phyloP scores from a whole-genome alignment of 2,329 filamentous ascomycete genomes.

The Nigrospora osmanthi region DNA sequence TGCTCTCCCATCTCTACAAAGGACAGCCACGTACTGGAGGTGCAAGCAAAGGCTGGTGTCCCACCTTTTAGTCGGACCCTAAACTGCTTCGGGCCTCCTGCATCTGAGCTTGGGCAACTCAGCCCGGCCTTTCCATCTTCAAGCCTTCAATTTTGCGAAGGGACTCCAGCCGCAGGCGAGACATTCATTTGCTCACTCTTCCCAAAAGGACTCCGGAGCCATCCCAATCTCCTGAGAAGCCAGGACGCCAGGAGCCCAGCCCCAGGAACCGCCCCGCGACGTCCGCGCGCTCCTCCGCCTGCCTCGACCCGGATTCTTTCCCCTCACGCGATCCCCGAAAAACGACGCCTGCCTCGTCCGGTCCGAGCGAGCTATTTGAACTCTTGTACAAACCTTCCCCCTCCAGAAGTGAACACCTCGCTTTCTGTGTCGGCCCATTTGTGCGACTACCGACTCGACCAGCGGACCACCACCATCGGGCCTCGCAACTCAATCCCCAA shows the following conservation, averaged over 20 bases:
- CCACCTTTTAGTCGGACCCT: neutral
- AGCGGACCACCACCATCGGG: neutral
- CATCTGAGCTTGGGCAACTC: neutral
- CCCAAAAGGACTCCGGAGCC: neutral
- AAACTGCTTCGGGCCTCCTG: neutral
- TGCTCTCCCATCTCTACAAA: no score
- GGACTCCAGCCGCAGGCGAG: slow-evolving; percentile 1
- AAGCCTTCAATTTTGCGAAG: slow-evolving; percentile 2
- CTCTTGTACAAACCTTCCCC: neutral
- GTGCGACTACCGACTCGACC: neutral
- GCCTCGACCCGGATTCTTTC: neutral
- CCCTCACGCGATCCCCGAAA: neutral
- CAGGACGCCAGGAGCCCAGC: no score
- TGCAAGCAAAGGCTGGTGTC: no score
- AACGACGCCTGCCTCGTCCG: neutral
- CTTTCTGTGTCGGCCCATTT: neutral
- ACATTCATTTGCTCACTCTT: neutral
- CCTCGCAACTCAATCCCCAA: neutral
- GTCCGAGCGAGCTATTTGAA: neutral
- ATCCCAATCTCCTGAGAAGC: no score
- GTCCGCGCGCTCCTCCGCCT: no score
- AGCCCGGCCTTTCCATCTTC: neutral
- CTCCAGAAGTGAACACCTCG: neutral
- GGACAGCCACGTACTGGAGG: no score
- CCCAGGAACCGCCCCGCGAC: no score